Base-by-base conservation (phyloP, 108 stramenopile species). In the Cyclostephanos tholiformis region DNA sequence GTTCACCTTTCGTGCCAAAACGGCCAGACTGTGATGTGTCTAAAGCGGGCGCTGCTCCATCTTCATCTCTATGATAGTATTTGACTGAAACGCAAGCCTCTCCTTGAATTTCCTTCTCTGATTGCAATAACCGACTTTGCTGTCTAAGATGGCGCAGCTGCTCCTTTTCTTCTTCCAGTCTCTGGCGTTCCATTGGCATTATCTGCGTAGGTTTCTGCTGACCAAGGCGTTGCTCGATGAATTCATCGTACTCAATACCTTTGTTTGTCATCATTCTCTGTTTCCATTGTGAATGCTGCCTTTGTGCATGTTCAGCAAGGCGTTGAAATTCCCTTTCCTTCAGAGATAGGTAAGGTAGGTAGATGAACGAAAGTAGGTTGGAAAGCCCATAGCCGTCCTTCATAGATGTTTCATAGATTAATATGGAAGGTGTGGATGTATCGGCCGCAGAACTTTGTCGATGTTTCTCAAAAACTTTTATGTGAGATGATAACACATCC, bases 331-430 rank as follows among this genome's bases (percentile, higher is more conserved):
- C 49, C 7, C 52, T 12, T 56, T 81, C 80, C 36, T 75, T 81
- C 16, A 38, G 48, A 43, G 48, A 55, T 38, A 75, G 41, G 50
- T 82, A 82, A 1, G 82, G 82, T 30, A 82, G 53, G 38, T 67
- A 32, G 19, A 82, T 74, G 65, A 82, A 82, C 4, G 82, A 79
- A 63, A 79, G 59, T n/a, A 82, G 50, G 6, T 67, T 36, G 17
- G 63, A 52, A 27, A 82, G 46, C n/a, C 82, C 82, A 48, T 74
- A 82, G 44, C 73, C 69, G 39, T 78, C 56, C 32, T 32, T 29
- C 82, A 79, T 82, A 29, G 74, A 79, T 38, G 77, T 69, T 71
- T 82, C 77, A 55, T 75, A 82, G 12, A 79, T 65, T 19, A 79
- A 14, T 29, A 82, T 69, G 36, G 74, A 61, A 30, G 74, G 74